Percentiles rank a stretch among this genome's conserved stretches.
phyloP scores from a whole-genome alignment of 306 rosid species.

The Cucurbita pepo region DNA sequence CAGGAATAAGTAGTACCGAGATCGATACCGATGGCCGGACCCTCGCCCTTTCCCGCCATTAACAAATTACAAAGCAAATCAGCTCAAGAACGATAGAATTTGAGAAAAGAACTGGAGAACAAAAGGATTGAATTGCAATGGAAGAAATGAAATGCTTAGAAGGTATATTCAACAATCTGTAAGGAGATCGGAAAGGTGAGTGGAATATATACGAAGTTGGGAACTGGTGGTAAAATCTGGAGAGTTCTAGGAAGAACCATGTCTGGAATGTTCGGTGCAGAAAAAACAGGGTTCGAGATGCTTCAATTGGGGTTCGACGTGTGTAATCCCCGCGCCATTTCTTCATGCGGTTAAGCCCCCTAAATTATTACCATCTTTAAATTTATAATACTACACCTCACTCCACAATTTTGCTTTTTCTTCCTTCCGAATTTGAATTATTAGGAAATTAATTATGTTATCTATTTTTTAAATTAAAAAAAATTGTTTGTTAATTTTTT shows the following conservation, averaged over 20 bases:
- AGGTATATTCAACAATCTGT: background rate
- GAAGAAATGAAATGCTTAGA: background rate
- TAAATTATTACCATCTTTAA: too few species aligned
- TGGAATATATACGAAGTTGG: background rate
- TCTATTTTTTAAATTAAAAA: too few species aligned
- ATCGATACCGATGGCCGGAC: constrained; percentile 77
- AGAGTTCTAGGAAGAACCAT: background rate
- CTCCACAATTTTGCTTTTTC: too few species aligned
- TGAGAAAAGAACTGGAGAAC: background rate
- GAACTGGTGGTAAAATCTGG: background rate
- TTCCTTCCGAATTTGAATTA: too few species aligned
- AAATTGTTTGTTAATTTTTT: too few species aligned
- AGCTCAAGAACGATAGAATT: background rate
- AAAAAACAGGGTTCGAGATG: background rate
- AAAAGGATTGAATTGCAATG: background rate
- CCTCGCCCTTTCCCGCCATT: constrained; percentile 69
- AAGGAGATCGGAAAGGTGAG: background rate
- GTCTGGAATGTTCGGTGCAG: constrained; percentile 35
- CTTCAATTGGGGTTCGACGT: background rate
- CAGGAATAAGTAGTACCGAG: constrained; percentile 70
- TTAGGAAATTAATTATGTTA: too few species aligned
- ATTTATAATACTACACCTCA: too few species aligned
- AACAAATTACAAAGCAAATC: background rate
- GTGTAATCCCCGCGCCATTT: background rate
- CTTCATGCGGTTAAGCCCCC: too few species aligned